A percentile compares a stretch with the other conserved stretches of the same genome.
These are phyloP conservation scores for Neurospora pannonica DNA, from an alignment of 495 filamentous ascomycete species.

Conservation along the genomic window DNA sequence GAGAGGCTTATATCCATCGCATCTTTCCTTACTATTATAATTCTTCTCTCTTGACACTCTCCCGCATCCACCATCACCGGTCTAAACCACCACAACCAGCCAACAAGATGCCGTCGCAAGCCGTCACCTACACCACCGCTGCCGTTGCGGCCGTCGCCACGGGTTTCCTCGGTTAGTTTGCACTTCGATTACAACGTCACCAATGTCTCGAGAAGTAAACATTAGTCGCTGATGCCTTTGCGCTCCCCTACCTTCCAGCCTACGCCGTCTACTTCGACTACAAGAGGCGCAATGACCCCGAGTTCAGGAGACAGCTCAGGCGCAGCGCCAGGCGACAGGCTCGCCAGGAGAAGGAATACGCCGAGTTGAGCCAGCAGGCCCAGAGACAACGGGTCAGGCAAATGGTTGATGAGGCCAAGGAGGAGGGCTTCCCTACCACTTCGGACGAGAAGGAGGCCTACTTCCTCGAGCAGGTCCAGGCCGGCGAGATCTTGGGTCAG, in stretches of 20 bases:
- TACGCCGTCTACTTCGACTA: conserved; percentile 95
- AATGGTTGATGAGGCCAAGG: conserved; percentile 66
- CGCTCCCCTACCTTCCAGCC: conserved; percentile 21
- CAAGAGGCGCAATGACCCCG: conserved; percentile 73
- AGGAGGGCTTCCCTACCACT: conserved; percentile 82
- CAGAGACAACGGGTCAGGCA: conserved; percentile 65
- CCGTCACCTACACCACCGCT: conserved; percentile 64
- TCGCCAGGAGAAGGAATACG: conserved; percentile 67
- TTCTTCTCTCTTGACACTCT: not conserved
- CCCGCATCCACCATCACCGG: not conserved
- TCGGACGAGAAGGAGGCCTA: conserved; percentile 73
- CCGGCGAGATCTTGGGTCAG: conserved; percentile 64
- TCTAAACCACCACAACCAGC: conserved; percentile 2
- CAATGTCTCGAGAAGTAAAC: conserved; percentile 3
- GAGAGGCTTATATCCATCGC: not conserved
- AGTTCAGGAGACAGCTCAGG: conserved; percentile 78
- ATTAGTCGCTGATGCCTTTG: conserved; percentile 28
- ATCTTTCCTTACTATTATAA: not conserved
- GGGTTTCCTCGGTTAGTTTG: conserved; percentile 59
- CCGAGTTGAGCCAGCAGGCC: conserved; percentile 52
- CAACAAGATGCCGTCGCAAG: conserved; percentile 43
- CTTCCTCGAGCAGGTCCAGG: conserved; percentile 90
- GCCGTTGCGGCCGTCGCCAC: conserved; percentile 65
- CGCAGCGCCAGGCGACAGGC: conserved; percentile 70
- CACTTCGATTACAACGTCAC: conserved; percentile 3